Evolutionary conservation across 2,329 filamentous ascomycete species (phyloP), one percentile per base, ranked within the genome.

Genomic region (Phaeoacremonium minimum): DNA sequence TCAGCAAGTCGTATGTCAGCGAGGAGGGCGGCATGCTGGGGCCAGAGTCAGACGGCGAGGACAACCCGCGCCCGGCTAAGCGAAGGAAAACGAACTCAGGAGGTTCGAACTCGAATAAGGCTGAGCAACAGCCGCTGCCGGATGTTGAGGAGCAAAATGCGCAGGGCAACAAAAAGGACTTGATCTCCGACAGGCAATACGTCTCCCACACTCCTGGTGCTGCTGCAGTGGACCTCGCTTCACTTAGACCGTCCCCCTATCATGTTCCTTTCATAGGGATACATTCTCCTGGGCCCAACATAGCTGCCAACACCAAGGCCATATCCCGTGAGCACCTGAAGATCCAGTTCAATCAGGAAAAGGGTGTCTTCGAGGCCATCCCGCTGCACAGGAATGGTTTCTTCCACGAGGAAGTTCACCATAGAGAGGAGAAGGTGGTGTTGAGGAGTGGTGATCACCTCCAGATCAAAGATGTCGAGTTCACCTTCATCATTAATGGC

Each of bases 241-340:
- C 69, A 15, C 64, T 84, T 31, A 70, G 77, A 5, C 79, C 81
- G 2, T 77, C 78, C 16, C 76, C 78, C 0, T 60, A 74, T 42
- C 71, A 80, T 39, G 75, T 80, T 37, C 79, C 82, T 4, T 73
- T 86, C 40, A 71, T 89, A 33, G 77, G 78, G 20, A 86, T 90
- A 30, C 85, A 89, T 55, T 85, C 85, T 4, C 79, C 78, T 1
- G 74, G 75, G 3, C 74, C 74, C 5, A 67, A 76, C 33, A 77
- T 78, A 42, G 74, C 77, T 4, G 67, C 58, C 41, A 77, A 75
- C 44, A 86, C 85, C 34, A 85, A 84, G 52, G 76, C 75, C 34
- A 89, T 90, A 37, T 90, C 85, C 4, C 71, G 85, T 42, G 68
- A 83, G 47, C 86, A 91, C 55, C 66, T 87, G 33, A 82, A 80